Evolutionary conservation across 2,329 filamentous ascomycete species (phyloP).

Genomic region (Salinomyces thailandicus): DNA sequence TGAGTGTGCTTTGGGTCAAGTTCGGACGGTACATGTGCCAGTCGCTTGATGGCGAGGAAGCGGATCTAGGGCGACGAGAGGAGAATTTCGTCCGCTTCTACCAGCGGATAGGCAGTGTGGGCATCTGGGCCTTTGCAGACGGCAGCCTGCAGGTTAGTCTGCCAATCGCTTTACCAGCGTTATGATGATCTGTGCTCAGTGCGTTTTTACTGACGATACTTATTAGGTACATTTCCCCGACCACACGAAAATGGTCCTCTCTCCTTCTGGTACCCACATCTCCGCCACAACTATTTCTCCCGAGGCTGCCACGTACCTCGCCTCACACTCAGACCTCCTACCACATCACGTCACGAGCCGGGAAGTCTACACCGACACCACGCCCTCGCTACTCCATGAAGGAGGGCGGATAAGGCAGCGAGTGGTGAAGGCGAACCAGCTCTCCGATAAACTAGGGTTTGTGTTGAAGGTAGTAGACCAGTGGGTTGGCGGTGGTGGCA

Average conservation of each 20-base stretch:
- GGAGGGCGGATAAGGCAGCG: slow-evolving; percentile 34
- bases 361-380: slow-evolving; percentile 58
- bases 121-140: slow-evolving; percentile 71
- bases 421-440: slow-evolving; percentile 59
- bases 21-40: slow-evolving; percentile 60
- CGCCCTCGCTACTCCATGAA: slow-evolving; percentile 62
- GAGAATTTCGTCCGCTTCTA: slow-evolving; percentile 63
- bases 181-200: too few relatives aligned
- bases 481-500: slow-evolving; percentile 59
- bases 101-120: slow-evolving; percentile 69
- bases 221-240: slow-evolving; percentile 74
- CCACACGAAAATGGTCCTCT: slow-evolving; percentile 74
- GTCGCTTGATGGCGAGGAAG: slow-evolving; percentile 32
- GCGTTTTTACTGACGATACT: slow-evolving; percentile 6
- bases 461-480: slow-evolving; percentile 57
- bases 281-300: slow-evolving; percentile 67
- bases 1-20: slow-evolving; percentile 52
- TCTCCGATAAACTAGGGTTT: slow-evolving; percentile 65
- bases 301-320: slow-evolving; percentile 58
- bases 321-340: slow-evolving; percentile 48
- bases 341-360: slow-evolving; percentile 60
- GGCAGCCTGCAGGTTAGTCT: slow-evolving; percentile 60
- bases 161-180: not conserved
- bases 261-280: slow-evolving; percentile 61
- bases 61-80: slow-evolving; percentile 31